These are phyloP conservation scores for Leishmania mexicana DNA, from an alignment of 208 protist genomes.

Conservation along the genomic window DNA sequence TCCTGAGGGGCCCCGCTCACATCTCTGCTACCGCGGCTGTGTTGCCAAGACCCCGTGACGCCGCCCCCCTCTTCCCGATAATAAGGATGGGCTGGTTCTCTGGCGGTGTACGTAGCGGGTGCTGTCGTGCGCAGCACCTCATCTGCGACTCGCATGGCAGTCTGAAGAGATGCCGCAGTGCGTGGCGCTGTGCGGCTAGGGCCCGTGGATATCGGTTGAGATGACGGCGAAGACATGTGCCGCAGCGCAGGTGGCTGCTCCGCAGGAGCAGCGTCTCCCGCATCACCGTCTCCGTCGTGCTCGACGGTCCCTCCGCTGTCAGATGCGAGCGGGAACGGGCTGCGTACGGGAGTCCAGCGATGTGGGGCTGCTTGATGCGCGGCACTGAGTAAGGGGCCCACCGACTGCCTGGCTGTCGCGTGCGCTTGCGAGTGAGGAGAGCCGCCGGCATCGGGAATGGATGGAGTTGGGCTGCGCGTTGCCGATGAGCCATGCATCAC, in stretches of 20 bases:
- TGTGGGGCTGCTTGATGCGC: neutral
- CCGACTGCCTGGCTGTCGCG: neutral
- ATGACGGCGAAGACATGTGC: neutral
- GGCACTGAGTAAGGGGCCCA: neutral
- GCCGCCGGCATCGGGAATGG: neutral
- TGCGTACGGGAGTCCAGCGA: constrained; percentile 18
- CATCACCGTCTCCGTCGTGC: neutral
- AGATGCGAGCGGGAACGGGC: neutral
- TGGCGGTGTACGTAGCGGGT: neutral
- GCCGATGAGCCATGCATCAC: constrained; percentile 1
- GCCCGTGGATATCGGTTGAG: neutral
- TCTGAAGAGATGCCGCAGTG: neutral
- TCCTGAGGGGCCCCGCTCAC: neutral
- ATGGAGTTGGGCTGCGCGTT: constrained; percentile 13
- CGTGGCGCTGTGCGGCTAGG: neutral
- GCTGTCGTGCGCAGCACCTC: constrained; percentile 23
- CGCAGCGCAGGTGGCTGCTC: neutral
- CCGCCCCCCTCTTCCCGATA: neutral
- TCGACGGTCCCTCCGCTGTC: neutral
- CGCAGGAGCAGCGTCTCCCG: too few species aligned
- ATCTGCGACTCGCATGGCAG: constrained; percentile 24
- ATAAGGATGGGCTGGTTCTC: constrained; percentile 19
- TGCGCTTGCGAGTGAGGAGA: neutral
- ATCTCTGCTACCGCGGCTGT: neutral
- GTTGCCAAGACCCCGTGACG: neutral